Conservation (phyloP, 257 asterid genomes). For the Ehretia macrophylla region DNA sequence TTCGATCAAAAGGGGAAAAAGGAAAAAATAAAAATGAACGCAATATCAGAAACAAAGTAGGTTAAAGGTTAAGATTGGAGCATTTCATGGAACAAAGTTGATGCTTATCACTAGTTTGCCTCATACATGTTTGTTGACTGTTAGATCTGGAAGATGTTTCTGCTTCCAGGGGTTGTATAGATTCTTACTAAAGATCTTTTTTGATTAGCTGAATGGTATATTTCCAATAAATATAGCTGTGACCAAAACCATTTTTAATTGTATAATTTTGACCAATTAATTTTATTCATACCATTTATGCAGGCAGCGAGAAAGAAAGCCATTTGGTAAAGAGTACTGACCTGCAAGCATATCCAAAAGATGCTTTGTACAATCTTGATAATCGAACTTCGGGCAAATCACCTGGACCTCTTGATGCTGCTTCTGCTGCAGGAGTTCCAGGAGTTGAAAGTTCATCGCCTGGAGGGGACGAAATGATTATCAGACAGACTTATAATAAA, state of each 20-base stretch:
- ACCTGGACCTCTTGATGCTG: slow-evolving; percentile 27
- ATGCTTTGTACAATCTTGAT: slow-evolving; percentile 22
- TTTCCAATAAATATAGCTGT: neutral
- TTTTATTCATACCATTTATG: slow-evolving; percentile 12
- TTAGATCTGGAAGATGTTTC: too few relatives aligned
- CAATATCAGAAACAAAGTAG: too few relatives aligned
- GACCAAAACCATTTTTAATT: neutral
- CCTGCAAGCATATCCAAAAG: slow-evolving; percentile 27
- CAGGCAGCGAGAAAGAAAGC: slow-evolving; percentile 39
- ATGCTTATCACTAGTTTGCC: too few relatives aligned
- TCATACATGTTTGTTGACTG: too few relatives aligned
- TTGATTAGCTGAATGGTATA: too few relatives aligned
- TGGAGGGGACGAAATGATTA: slow-evolving; percentile 39
- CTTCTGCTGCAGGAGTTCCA: slow-evolving; percentile 23
- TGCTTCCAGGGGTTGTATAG: too few relatives aligned
- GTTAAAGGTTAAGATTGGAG: too few relatives aligned
- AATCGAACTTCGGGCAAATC: slow-evolving; percentile 15
- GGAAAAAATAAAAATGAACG: too few relatives aligned
- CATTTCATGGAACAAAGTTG: too few relatives aligned
- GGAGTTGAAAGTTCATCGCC: slow-evolving; percentile 32
- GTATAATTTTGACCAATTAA: neutral
- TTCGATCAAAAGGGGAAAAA: too few relatives aligned
- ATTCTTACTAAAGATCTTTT: too few relatives aligned
- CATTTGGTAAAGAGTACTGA: slow-evolving; percentile 14
- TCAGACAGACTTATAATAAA: slow-evolving; percentile 41